phyloP scores from a whole-genome alignment of 371 early-diverging fungal genomes.

The Mucor irregularis region DNA sequence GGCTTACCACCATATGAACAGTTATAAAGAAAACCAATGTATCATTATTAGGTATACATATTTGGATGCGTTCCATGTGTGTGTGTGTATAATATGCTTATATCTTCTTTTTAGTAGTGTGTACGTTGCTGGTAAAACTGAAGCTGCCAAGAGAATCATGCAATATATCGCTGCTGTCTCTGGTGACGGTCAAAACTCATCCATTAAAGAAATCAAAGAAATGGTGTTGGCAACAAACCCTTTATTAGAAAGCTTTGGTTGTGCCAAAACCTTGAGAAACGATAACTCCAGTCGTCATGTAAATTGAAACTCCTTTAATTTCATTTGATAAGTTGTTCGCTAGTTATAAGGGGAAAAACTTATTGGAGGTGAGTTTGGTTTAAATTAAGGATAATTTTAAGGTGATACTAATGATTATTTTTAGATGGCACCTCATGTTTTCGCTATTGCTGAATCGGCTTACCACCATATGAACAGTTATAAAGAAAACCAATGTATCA shows the following conservation, averaged over 20 bases:
- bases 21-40: slow-evolving; percentile 97
- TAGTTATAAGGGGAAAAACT: slow-evolving; percentile 81
- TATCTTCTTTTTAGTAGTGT: too few relatives aligned
- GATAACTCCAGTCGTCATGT: slow-evolving; percentile 99
- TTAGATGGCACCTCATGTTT: too few relatives aligned
- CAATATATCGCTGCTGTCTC: slow-evolving; percentile 97
- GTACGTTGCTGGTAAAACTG: slow-evolving; percentile 93
- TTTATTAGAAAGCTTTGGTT: slow-evolving; percentile 98
- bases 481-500: slow-evolving; percentile 98
- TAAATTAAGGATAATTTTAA: too few relatives aligned
- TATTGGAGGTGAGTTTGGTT: slow-evolving; percentile 74
- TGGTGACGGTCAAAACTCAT: slow-evolving; percentile 56
- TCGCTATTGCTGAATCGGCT: slow-evolving; percentile 82
- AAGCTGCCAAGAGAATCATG: slow-evolving; percentile 91
- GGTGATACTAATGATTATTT: too few relatives aligned
- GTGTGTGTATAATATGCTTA: too few relatives aligned
- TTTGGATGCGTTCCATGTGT: too few relatives aligned
- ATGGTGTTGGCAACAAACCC: slow-evolving; percentile 98
- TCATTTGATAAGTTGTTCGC: slow-evolving; percentile 10
- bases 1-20: slow-evolving; percentile 90
- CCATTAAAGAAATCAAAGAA: slow-evolving; percentile 90
- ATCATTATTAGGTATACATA: too few relatives aligned
- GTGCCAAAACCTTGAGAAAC: slow-evolving; percentile 98
- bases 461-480: slow-evolving; percentile 95
- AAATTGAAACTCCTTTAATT: slow-evolving; percentile 19